phyloP scores from a whole-genome alignment of 768 basidiomycete species.

The Neoboletus brunneissimus region DNA sequence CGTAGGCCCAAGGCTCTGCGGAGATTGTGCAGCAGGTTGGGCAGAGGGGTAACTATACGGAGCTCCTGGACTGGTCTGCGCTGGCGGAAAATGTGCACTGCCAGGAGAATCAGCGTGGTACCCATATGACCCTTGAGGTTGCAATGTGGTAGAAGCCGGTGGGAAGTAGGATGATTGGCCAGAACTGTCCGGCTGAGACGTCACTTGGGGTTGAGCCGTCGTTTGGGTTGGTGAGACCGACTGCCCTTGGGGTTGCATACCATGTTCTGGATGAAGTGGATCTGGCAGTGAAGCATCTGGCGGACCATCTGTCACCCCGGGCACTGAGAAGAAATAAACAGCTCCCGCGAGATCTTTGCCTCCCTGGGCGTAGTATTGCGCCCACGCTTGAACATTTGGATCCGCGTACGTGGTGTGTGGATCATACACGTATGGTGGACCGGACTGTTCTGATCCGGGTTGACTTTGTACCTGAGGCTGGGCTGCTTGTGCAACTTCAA shows the following conservation, averaged over 20 bases:
- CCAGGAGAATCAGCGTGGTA: conserved; percentile 18
- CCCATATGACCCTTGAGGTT: conserved; percentile 21
- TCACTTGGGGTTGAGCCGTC: conserved; percentile 15
- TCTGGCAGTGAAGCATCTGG: conserved; percentile 12
- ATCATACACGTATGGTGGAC: conserved; percentile 57
- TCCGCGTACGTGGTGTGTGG: conserved; percentile 69
- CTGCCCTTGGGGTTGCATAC: conserved; percentile 12
- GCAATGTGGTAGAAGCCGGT: conserved; percentile 2
- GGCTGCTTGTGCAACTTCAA: conserved; percentile 5
- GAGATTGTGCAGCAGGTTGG: conserved; percentile 16
- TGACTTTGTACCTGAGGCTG: conserved; percentile 17
- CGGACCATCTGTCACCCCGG: conserved; percentile 58
- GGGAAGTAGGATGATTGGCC: conserved; percentile 16
- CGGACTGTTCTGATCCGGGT: conserved; percentile 25
- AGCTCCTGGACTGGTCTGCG: conserved; percentile 6
- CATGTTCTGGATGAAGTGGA: conserved; percentile 8
- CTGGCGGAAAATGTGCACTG: not conserved
- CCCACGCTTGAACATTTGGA: conserved; percentile 84
- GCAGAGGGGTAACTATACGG: conserved; percentile 19
- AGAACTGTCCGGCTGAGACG: conserved; percentile 11
- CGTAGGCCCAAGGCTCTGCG: conserved; percentile 9
- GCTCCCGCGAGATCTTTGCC: conserved; percentile 71
- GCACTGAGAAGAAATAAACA: conserved; percentile 78
- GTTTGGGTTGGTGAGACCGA: conserved; percentile 17
- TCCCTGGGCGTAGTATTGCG: conserved; percentile 79